These are phyloP conservation scores for Lactarius sp. DNA, from an alignment of 768 basidiomycete genomes.

Conservation along the genomic window DNA sequence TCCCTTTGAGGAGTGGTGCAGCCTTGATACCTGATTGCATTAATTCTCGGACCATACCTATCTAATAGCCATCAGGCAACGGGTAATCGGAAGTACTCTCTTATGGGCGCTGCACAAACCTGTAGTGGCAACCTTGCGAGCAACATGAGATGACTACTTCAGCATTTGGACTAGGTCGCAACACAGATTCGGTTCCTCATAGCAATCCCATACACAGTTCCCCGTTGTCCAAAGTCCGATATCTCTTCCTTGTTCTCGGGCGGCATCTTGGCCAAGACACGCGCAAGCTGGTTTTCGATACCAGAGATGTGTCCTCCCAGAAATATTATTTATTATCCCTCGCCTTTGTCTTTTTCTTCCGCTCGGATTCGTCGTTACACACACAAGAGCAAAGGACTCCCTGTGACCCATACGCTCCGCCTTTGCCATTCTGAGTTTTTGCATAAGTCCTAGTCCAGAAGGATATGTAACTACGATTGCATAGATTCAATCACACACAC, in stretches of 20 bases:
- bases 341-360: not conserved
- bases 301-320: not conserved
- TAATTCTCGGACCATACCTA: not conserved
- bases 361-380: not conserved
- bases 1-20: not conserved
- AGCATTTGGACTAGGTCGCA: not conserved
- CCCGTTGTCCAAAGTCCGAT: not conserved
- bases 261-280: not conserved
- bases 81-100: not conserved
- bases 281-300: not conserved
- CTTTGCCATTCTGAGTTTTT: not conserved
- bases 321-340: not conserved
- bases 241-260: not conserved
- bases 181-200: not conserved
- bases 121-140: not conserved
- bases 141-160: not conserved
- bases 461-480: not conserved
- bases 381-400: not conserved
- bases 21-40: not conserved
- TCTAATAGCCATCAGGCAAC: not conserved
- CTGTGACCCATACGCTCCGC: not conserved
- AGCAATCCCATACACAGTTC: not conserved
- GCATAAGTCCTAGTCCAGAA: not conserved
- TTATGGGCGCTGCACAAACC: not conserved
- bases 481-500: not conserved